These are phyloP conservation scores for Rhizophagus clarus DNA, from an alignment of 192 early-diverging fungal species.

Conservation along the genomic window DNA sequence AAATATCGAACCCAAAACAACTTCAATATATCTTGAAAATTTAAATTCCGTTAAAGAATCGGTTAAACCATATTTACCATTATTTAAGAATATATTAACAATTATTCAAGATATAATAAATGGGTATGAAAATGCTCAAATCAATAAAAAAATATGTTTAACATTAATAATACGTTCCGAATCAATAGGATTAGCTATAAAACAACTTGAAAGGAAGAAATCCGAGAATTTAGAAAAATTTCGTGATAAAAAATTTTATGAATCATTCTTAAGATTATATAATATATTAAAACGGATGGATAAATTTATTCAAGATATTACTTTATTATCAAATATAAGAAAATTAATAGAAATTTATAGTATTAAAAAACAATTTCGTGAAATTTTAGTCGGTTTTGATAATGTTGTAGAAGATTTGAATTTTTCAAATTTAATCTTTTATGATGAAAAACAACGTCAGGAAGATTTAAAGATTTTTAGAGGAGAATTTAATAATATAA, in stretches of 20 bases:
- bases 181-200: neutral
- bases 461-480: neutral
- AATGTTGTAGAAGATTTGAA: neutral
- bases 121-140: neutral
- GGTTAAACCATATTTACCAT: neutral
- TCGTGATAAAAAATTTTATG: neutral
- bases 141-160: neutral
- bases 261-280: neutral
- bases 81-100: neutral
- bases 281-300: neutral
- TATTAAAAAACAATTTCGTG: neutral
- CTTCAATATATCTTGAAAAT: neutral
- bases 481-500: neutral
- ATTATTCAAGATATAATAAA: neutral
- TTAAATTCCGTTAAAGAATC: neutral
- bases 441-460: neutral
- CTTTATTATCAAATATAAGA: neutral
- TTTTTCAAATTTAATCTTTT: neutral
- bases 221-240: neutral
- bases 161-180: neutral
- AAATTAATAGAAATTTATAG: neutral
- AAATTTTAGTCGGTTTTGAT: neutral
- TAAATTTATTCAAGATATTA: neutral
- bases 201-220: neutral
- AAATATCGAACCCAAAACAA: neutral